Percentiles rank a stretch among this genome's conserved stretches.
These are phyloP conservation scores for Mycena kentingensis DNA, from an alignment of 768 basidiomycete genomes.

Conservation along the genomic window DNA sequence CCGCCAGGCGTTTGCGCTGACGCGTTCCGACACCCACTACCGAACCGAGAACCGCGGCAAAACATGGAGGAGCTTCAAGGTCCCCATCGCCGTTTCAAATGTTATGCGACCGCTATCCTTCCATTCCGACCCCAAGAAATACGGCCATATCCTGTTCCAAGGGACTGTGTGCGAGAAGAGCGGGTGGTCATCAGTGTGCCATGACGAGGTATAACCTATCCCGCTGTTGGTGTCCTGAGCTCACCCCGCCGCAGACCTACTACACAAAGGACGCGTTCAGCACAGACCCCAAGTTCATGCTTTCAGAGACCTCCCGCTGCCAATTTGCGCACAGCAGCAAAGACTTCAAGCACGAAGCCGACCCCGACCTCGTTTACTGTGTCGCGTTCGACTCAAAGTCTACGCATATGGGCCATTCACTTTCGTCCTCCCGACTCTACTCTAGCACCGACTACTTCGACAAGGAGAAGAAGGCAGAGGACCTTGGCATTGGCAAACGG, in stretches of 20 bases:
- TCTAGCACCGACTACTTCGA: conserved; percentile 86
- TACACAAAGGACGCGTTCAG: conserved; percentile 86
- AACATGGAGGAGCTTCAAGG: conserved; percentile 82
- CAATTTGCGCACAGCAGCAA: conserved; percentile 87
- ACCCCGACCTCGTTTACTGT: conserved; percentile 81
- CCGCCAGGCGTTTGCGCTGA: conserved; percentile 82
- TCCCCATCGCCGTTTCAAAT: conserved; percentile 60
- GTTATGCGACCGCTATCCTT: conserved; percentile 76
- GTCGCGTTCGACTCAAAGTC: conserved; percentile 76
- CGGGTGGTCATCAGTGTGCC: conserved; percentile 61
- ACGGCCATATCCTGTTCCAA: conserved; percentile 77
- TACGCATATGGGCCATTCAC: conserved; percentile 46
- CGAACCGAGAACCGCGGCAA: conserved; percentile 86
- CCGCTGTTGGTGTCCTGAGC: conserved; percentile 4
- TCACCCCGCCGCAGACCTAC: conserved; percentile 61
- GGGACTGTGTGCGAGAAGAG: conserved; percentile 61
- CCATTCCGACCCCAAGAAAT: conserved; percentile 74
- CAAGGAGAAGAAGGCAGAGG: conserved; percentile 64
- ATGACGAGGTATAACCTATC: conserved; percentile 62
- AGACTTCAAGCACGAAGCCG: conserved; percentile 79
- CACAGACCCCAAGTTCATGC: conserved; percentile 56
- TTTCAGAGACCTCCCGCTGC: conserved; percentile 75
- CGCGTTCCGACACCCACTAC: conserved; percentile 75
- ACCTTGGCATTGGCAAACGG: conserved; percentile 82
- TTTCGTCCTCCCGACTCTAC: conserved; percentile 73